Percentiles rank a stretch among this genome's conserved stretches.
phyloP scores from a whole-genome alignment of 2,329 filamentous ascomycete genomes.

The Paecilomyces sp. region DNA sequence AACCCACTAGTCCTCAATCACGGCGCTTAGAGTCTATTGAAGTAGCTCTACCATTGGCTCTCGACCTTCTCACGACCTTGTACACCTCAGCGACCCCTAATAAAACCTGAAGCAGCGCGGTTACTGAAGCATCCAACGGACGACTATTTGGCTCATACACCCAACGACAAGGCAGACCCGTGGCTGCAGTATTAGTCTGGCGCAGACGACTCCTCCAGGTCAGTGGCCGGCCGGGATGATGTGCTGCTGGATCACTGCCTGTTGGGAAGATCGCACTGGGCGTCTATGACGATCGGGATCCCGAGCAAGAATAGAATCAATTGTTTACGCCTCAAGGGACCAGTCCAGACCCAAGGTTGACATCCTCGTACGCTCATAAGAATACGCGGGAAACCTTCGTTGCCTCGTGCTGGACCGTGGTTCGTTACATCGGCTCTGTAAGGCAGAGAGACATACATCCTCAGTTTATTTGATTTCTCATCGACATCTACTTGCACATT shows the following conservation, averaged over 20 bases:
- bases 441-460: neutral
- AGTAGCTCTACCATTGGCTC: slow-evolving; percentile 11
- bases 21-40: slow-evolving; percentile 13
- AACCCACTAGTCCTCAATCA: slow-evolving; percentile 9
- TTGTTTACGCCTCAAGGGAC: neutral
- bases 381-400: neutral
- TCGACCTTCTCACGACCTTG: neutral
- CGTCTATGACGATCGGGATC: neutral
- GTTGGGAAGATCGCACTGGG: neutral
- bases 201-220: neutral
- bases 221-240: neutral
- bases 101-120: slow-evolving; percentile 13
- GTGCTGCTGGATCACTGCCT: neutral
- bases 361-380: neutral
- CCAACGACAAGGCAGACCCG: neutral
- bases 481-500: neutral
- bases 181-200: neutral
- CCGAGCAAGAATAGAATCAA: neutral
- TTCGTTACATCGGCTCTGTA: neutral
- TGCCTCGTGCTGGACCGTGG: neutral
- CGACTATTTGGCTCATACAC: neutral
- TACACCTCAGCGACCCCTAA: slow-evolving; percentile 8
- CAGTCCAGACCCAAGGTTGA: neutral
- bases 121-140: slow-evolving; percentile 13
- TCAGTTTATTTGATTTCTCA: neutral